Percentiles rank a stretch among this genome's conserved stretches.
These are phyloP conservation scores for Rhodotorula diobovata DNA, from an alignment of 768 basidiomycete species.

Conservation along the genomic window DNA sequence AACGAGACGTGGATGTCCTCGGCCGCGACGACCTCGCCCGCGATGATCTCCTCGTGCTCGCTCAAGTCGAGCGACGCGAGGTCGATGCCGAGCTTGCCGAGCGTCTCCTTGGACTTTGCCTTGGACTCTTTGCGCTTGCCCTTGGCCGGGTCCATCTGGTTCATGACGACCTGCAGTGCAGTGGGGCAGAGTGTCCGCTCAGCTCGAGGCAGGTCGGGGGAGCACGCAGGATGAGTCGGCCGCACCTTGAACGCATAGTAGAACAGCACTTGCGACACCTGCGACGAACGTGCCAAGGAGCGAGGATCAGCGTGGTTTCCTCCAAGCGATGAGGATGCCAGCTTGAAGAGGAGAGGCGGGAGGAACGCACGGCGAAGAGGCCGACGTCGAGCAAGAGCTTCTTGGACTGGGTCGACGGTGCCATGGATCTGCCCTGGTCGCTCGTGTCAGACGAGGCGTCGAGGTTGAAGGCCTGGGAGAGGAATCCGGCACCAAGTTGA, in stretches of 20 bases:
- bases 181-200: not conserved
- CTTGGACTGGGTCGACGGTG: constrained; percentile 17
- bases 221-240: not conserved
- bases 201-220: not conserved
- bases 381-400: constrained; percentile 30
- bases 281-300: not conserved
- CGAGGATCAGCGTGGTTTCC: not conserved
- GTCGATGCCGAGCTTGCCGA: constrained; percentile 46
- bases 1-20: constrained; percentile 78
- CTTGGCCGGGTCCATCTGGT: constrained; percentile 45
- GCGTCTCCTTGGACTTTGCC: constrained; percentile 46
- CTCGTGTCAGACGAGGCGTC: too few species aligned
- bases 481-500: too few species aligned
- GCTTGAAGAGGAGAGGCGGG: not conserved
- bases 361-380: constrained; percentile 14
- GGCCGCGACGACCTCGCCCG: constrained; percentile 86
- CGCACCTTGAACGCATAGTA: constrained; percentile 47
- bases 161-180: constrained; percentile 44
- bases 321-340: not conserved
- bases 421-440: not conserved
- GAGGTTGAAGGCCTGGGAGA: too few species aligned
- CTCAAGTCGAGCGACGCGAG: constrained; percentile 60
- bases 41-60: constrained; percentile 89
- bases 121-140: constrained; percentile 47
- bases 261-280: constrained; percentile 45